A percentile compares a stretch with the other conserved stretches of the same genome.
These are phyloP conservation scores for Fusarium cicatricum DNA, from an alignment of 2,329 filamentous ascomycete genomes.

Conservation along the genomic window DNA sequence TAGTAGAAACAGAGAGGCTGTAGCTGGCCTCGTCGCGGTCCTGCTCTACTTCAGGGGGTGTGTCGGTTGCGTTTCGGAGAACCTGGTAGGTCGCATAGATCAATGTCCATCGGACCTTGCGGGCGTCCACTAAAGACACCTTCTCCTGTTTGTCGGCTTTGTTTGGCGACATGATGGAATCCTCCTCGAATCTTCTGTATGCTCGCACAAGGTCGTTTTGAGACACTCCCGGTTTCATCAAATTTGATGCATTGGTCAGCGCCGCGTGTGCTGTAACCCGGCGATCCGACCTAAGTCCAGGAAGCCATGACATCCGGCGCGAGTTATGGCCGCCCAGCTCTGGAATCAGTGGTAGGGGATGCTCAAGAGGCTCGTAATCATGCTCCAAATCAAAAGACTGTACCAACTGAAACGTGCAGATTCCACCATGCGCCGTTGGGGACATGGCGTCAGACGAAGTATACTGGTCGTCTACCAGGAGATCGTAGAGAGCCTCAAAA, in stretches of 20 bases:
- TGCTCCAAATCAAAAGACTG: constrained; percentile 71
- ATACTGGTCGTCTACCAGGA: constrained; percentile 71
- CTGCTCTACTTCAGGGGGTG: constrained; percentile 65
- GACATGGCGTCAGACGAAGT: constrained; percentile 60
- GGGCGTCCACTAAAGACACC: constrained; percentile 66
- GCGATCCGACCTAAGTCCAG: constrained; percentile 54
- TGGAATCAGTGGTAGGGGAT: constrained; percentile 75
- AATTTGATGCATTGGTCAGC: constrained; percentile 60
- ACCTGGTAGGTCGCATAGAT: constrained; percentile 78
- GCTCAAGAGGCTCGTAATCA: constrained; percentile 65
- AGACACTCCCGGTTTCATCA: constrained; percentile 47
- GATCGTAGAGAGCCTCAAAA: constrained; percentile 75
- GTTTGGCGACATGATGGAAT: constrained; percentile 57
- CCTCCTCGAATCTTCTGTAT: constrained; percentile 75
- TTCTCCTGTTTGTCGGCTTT: constrained; percentile 66
- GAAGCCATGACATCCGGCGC: constrained; percentile 53
- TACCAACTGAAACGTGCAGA: constrained; percentile 75
- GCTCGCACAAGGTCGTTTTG: constrained; percentile 69
- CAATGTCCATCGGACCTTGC: constrained; percentile 81
- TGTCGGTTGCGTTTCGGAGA: constrained; percentile 69
- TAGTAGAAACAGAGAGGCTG: constrained; percentile 55
- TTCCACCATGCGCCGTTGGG: constrained; percentile 67
- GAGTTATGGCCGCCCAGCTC: constrained; percentile 45
- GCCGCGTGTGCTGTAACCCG: constrained; percentile 62
- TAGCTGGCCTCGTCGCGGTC: constrained; percentile 67